Evolutionary conservation across 2,329 filamentous ascomycete species (phyloP).

Genomic region (Curvularia hawaiiensis): DNA sequence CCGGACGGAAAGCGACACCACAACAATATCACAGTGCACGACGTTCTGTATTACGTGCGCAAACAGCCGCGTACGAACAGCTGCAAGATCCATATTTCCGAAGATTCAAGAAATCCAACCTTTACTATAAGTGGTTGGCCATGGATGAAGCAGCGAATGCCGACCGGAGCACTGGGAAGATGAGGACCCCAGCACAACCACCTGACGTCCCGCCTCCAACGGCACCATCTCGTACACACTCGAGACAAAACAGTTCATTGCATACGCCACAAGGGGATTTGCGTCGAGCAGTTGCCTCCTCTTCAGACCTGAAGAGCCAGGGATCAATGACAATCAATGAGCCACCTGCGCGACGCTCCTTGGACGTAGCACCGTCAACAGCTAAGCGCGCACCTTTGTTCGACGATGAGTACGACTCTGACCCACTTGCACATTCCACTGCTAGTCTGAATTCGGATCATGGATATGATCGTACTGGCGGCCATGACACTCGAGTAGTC

Average conservation of each 20-base stretch:
- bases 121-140: constrained; percentile 95
- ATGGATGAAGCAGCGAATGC: constrained; percentile 70
- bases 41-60: constrained; percentile 78
- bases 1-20: constrained; percentile 75
- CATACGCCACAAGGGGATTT: constrained; percentile 56
- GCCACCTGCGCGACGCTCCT: constrained; percentile 64
- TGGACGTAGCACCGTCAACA: constrained; percentile 66
- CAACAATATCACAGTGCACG: constrained; percentile 84
- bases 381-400: constrained; percentile 65
- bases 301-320: constrained; percentile 61
- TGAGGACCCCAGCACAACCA: constrained; percentile 33
- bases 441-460: constrained; percentile 77
- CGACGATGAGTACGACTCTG: constrained; percentile 78
- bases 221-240: constrained; percentile 53
- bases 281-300: constrained; percentile 64
- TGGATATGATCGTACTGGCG: constrained; percentile 48
- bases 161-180: constrained; percentile 34
- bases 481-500: constrained; percentile 79
- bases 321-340: constrained; percentile 53
- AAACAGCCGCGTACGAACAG: constrained; percentile 81
- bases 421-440: constrained; percentile 76
- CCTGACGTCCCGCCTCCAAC: constrained; percentile 24
- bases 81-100: constrained; percentile 83
- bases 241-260: constrained; percentile 48
- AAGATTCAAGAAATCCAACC: constrained; percentile 86